These are phyloP conservation scores for Termitomyces titanicus DNA, from an alignment of 768 basidiomycete genomes.

Conservation along the genomic window DNA sequence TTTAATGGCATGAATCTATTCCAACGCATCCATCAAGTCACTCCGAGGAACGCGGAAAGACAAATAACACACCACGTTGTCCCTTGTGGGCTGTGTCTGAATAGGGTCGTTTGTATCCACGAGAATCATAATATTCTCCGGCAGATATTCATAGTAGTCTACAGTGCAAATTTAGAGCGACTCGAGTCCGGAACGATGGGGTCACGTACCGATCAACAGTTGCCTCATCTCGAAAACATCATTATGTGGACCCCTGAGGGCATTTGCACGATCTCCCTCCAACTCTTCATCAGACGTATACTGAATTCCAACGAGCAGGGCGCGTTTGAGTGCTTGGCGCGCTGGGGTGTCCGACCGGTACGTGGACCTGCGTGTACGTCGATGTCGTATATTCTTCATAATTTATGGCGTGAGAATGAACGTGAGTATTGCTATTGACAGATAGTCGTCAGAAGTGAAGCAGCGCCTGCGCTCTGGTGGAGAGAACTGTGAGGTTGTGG, in stretches of 20 bases:
- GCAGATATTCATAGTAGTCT: conserved; percentile 36
- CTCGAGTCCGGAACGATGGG: neutral
- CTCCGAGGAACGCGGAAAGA: neutral
- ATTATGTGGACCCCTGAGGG: conserved; percentile 31
- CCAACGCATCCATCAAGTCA: neutral
- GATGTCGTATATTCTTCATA: conserved; percentile 12
- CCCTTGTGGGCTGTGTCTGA: conserved; percentile 35
- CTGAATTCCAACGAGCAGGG: conserved; percentile 35
- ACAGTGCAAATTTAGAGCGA: neutral
- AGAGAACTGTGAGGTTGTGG: too few relatives aligned
- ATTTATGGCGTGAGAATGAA: too few relatives aligned
- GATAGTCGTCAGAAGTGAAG: too few relatives aligned
- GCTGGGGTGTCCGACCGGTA: conserved; percentile 5
- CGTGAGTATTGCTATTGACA: too few relatives aligned
- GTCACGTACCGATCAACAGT: conserved; percentile 32
- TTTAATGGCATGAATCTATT: conserved; percentile 38
- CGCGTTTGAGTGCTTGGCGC: conserved; percentile 22
- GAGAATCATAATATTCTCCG: conserved; percentile 38
- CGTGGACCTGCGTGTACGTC: conserved; percentile 6
- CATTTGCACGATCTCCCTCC: conserved; percentile 7
- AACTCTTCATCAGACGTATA: conserved; percentile 18
- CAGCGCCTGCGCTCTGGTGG: too few relatives aligned
- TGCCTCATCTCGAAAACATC: conserved; percentile 31
- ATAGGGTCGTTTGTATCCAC: conserved; percentile 32
- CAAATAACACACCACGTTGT: conserved; percentile 39